Evolutionary conservation across 2,329 filamentous ascomycete species (phyloP).

Genomic region (Cyclaneusma minus): DNA sequence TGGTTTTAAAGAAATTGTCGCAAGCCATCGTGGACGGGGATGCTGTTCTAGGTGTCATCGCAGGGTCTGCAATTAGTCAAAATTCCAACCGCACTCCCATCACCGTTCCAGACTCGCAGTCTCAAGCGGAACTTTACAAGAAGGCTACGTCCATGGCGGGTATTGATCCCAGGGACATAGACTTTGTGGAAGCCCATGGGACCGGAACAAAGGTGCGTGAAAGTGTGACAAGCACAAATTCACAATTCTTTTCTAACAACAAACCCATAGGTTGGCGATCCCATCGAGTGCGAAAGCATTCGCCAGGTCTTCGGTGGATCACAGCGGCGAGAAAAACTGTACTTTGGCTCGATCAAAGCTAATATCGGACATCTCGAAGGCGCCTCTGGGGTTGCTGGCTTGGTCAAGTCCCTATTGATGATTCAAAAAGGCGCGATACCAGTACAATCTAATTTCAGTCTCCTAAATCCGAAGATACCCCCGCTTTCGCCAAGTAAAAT

Average conservation of each 20-base stretch:
- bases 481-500: background rate
- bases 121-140: constrained; percentile 54
- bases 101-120: constrained; percentile 61
- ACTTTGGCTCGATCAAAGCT: constrained; percentile 6
- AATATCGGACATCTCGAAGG: constrained; percentile 9
- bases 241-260: too few relatives aligned
- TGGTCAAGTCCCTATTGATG: constrained; percentile 7
- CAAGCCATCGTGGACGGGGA: constrained; percentile 31
- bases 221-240: too few relatives aligned
- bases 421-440: background rate
- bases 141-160: constrained; percentile 56
- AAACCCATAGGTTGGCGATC: constrained; percentile 1
- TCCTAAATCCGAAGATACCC: background rate
- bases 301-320: background rate
- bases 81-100: too few relatives aligned
- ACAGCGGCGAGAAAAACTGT: background rate
- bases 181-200: constrained; percentile 14
- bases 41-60: constrained; percentile 23
- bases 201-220: too few relatives aligned
- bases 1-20: constrained; percentile 29
- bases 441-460: background rate
- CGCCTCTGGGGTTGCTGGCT: constrained; percentile 4
- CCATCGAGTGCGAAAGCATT: background rate
- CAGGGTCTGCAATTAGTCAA: too few relatives aligned
- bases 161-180: constrained; percentile 60